phyloP scores from a whole-genome alignment of 352 stramenopile genomes.

The Globisporangium middletonii region DNA sequence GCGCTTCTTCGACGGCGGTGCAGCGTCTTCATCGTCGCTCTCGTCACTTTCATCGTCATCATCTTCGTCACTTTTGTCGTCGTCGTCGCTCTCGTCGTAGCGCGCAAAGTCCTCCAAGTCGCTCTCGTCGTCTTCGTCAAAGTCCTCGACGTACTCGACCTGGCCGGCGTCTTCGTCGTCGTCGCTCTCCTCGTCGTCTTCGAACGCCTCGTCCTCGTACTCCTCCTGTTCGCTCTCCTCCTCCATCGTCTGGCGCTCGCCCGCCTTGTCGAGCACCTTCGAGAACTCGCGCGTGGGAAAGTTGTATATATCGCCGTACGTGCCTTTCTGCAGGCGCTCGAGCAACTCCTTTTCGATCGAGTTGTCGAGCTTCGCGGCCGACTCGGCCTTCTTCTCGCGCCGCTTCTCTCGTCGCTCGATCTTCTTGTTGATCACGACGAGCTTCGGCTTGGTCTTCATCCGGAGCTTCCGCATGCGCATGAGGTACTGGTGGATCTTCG shows the following conservation, averaged over 20 bases:
- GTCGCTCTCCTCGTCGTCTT: conserved; percentile 63
- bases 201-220: conserved; percentile 48
- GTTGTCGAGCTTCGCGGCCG: conserved; percentile 92
- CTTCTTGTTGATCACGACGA: conserved; percentile 94
- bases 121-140: conserved; percentile 92
- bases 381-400: conserved; percentile 96
- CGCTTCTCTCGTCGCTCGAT: conserved; percentile 94
- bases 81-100: conserved; percentile 42
- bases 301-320: conserved; percentile 99
- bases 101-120: conserved; percentile 84
- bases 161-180: conserved; percentile 64
- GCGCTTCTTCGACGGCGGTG: conserved; percentile 47
- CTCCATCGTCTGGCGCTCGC: conserved; percentile 88
- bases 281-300: conserved; percentile 94
- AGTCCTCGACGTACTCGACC: conserved; percentile 84
- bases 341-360: conserved; percentile 98
- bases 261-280: conserved; percentile 75
- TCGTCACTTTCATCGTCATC: conserved; percentile 31
- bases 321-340: conserved; percentile 95
- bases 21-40: conserved; percentile 36
- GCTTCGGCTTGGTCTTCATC: conserved; percentile 92
- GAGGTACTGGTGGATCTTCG: conserved; percentile 99
- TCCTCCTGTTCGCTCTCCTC: conserved; percentile 88
- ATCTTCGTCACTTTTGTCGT: conserved; percentile 26
- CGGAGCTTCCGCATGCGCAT: conserved; percentile 98